Evolutionary conservation across 805 yeast species (phyloP), one percentile per base, ranked within the genome.

Genomic region (Candida namnaoensis): DNA sequence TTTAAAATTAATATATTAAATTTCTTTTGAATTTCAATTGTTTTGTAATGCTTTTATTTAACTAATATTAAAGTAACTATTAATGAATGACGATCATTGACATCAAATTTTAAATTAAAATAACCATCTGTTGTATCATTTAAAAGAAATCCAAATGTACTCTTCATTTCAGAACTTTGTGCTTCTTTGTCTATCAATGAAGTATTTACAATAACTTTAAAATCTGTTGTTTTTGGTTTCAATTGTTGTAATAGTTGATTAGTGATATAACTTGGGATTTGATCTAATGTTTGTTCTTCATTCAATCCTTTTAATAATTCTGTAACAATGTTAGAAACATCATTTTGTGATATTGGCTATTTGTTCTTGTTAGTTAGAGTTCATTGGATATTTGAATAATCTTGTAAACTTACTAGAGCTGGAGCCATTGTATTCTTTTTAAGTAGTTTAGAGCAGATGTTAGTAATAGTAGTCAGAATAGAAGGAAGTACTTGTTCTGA

Each of bases 91-190:
- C 41, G 40, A 5, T 45, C 46, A n/a, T 48, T 53, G 8, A 45
- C 33, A 7, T 50, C 47, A 12, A 68, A 43, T 39, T 60, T 60
- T 19, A 71, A 42, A 24, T 65, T 65, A 11, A 70, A 58, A 32
- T 66, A 59, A 3, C 85, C 86, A 55, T 80, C 88, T 37, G 65
- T 75, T 11, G 61, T 58, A 8, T 62, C 52, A 46, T 78, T 78
- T 84, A 85, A 80, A 5, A 70, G 60, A 0, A 80, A 71, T 10
- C 80, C 82, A 38, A 76, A 62, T 5, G 65, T 57, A 9, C 70
- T 60, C 3, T 54, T 50, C 19, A 60, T 53, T 1, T 48, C 47
- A 11, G 50, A 10, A 26, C 4, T 51, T 5, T 44, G 33, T 19
- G 56, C 46, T 9, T 47, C 49, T 5, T 15, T 7, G 3, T 14